These are phyloP conservation scores for Asparagopsis taxiformis DNA, from an alignment of 31 red algal species.

Conservation along the genomic window DNA sequence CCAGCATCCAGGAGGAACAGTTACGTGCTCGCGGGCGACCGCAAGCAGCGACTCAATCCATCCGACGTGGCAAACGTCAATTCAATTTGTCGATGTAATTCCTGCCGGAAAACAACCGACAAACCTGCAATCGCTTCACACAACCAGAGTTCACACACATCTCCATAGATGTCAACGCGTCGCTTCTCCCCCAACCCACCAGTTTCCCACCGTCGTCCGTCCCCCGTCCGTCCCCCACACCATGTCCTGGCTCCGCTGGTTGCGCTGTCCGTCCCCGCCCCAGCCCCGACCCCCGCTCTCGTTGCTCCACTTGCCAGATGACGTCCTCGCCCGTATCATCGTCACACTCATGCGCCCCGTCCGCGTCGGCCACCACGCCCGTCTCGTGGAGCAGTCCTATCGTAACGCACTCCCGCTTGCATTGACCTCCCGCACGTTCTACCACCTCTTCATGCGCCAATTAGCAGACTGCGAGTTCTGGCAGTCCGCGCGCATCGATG, in stretches of 20 bases:
- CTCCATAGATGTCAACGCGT: conserved; percentile 1
- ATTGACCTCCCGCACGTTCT: conserved; percentile 5
- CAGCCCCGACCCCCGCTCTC: conserved; percentile 8
- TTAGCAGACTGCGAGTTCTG: conserved; percentile 35
- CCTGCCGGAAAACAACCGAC: too few relatives aligned
- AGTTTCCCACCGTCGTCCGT: not conserved
- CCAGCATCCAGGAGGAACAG: too few relatives aligned
- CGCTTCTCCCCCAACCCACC: conserved; percentile 10
- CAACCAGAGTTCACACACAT: too few relatives aligned
- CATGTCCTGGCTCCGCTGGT: conserved; percentile 27
- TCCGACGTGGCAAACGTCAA: too few relatives aligned
- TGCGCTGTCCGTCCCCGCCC: conserved; percentile 19
- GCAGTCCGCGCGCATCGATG: conserved; percentile 32
- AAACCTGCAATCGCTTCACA: too few relatives aligned
- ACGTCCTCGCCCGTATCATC: conserved; percentile 30
- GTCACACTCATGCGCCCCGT: conserved; percentile 16
- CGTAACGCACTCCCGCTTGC: conserved; percentile 27
- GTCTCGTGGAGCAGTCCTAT: conserved; percentile 24
- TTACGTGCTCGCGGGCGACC: too few relatives aligned
- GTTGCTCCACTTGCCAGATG: conserved; percentile 45
- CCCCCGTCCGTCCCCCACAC: conserved; percentile 15
- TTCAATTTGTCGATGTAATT: too few relatives aligned
- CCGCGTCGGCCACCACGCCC: conserved; percentile 28
- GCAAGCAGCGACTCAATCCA: too few relatives aligned
- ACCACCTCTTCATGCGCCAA: conserved; percentile 19